phyloP scores from a whole-genome alignment of 192 early-diverging fungal species.

The Chytriomyces confervae region DNA sequence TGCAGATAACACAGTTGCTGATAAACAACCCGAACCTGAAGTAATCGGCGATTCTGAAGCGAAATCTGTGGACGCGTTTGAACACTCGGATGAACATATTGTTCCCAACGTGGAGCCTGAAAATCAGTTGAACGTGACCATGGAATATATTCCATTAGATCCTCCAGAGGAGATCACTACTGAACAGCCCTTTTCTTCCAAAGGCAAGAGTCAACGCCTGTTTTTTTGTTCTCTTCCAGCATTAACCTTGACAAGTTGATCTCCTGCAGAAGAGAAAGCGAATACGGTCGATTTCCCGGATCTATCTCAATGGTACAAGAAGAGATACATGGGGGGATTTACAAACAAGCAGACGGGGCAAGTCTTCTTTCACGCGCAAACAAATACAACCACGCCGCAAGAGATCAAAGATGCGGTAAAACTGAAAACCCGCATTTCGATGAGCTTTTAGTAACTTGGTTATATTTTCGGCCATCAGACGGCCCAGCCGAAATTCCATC shows the following conservation, averaged over 20 bases:
- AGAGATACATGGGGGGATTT: conserved; percentile 61
- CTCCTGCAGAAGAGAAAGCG: background rate
- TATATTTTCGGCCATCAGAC: conserved; percentile 2
- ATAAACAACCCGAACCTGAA: background rate
- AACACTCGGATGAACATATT: background rate
- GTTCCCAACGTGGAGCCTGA: background rate
- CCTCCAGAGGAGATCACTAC: background rate
- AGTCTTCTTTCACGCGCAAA: conserved; percentile 59
- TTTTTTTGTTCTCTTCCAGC: too few relatives aligned
- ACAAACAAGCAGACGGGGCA: conserved; percentile 43
- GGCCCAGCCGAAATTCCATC: conserved; percentile 46
- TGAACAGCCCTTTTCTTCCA: background rate
- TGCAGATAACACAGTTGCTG: background rate
- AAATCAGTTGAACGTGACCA: background rate
- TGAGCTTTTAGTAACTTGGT: conserved; percentile 15
- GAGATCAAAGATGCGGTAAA: conserved; percentile 55
- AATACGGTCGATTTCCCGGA: conserved; percentile 13
- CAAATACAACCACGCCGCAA: conserved; percentile 64
- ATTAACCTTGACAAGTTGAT: background rate
- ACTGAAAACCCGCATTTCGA: conserved; percentile 20
- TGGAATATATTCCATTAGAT: background rate
- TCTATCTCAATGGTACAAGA: conserved; percentile 46
- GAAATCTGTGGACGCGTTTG: background rate
- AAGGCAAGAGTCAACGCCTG: too few relatives aligned
- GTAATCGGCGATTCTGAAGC: background rate